Conservation (phyloP, 306 rosid species). For the Cercis canadensis region DNA sequence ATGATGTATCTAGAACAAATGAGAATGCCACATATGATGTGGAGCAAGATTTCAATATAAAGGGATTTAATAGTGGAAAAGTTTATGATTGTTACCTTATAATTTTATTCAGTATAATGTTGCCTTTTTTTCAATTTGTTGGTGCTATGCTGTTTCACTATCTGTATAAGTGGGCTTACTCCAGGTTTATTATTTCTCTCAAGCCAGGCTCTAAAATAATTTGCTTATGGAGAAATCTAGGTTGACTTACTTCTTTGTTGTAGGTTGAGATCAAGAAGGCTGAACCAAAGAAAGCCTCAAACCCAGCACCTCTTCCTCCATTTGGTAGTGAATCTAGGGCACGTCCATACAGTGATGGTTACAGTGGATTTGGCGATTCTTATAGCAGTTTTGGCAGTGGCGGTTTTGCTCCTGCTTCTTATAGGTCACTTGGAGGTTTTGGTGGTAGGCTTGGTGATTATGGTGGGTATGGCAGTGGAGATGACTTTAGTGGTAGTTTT, state of each 20-base stretch:
- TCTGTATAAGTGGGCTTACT: constrained; percentile 41
- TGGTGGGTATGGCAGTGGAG: constrained; percentile 62
- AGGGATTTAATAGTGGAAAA: constrained; percentile 9
- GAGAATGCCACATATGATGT: not conserved
- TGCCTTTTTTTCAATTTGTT: not conserved
- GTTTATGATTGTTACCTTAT: not conserved
- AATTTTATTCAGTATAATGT: constrained; percentile 15
- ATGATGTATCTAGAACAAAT: not conserved
- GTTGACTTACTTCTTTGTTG: constrained; percentile 96
- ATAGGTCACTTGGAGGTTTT: constrained; percentile 79
- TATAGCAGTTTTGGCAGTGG: constrained; percentile 76
- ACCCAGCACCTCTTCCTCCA: constrained; percentile 82
- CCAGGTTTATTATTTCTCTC: constrained; percentile 57
- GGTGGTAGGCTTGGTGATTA: constrained; percentile 78
- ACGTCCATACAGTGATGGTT: constrained; percentile 85
- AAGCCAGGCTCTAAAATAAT: constrained; percentile 46
- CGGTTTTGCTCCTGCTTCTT: constrained; percentile 78
- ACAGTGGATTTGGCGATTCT: constrained; percentile 79
- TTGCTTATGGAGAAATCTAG: constrained; percentile 55
- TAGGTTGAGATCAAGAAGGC: constrained; percentile 99
- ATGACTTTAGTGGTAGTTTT: constrained; percentile 57
- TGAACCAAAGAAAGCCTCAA: constrained; percentile 98
- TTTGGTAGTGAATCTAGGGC: constrained; percentile 96
- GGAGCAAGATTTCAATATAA: not conserved
- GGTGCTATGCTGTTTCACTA: constrained; percentile 7